These are phyloP conservation scores for Colletotrichum sojae DNA, from an alignment of 2,329 filamentous ascomycete genomes.

Conservation along the genomic window DNA sequence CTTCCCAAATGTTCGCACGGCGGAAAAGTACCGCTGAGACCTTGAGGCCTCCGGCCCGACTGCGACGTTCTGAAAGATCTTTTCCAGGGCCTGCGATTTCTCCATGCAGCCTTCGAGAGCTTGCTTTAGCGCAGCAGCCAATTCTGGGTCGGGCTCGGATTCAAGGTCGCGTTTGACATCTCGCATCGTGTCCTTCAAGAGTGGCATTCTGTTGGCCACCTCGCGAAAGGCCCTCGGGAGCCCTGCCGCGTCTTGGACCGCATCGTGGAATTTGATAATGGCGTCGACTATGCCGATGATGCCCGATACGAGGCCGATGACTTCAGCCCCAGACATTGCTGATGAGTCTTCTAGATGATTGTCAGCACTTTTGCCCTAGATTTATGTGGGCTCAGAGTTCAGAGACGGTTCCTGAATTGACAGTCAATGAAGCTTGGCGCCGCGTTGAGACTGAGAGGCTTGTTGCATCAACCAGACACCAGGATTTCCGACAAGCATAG, in stretches of 20 bases:
- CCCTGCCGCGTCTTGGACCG: conserved; percentile 43
- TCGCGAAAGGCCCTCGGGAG: conserved; percentile 46
- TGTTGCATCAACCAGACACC: no score
- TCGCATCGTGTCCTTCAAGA: conserved; percentile 44
- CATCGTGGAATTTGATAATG: conserved; percentile 45
- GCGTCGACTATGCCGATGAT: conserved; percentile 48
- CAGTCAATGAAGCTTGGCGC: background rate
- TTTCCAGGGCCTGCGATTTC: conserved; percentile 42
- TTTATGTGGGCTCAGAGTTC: background rate
- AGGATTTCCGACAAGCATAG: no score
- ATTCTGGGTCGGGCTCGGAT: conserved; percentile 13
- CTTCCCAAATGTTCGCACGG: conserved; percentile 43
- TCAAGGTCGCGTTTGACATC: background rate
- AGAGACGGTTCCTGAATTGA: background rate
- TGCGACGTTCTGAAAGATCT: conserved; percentile 42
- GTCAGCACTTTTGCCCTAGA: background rate
- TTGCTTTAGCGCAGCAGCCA: conserved; percentile 19
- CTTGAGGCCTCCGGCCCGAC: conserved; percentile 36
- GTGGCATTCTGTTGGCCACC: conserved; percentile 44
- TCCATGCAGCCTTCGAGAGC: conserved; percentile 44
- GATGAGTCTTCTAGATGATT: background rate
- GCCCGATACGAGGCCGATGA: conserved; percentile 46
- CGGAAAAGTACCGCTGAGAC: conserved; percentile 42
- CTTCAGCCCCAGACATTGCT: conserved; percentile 40
- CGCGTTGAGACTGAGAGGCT: no score